Percentiles rank a stretch among this genome's conserved stretches.
Conservation (phyloP, 306 rosid species). For the Heteromeles arbutifolia region DNA sequence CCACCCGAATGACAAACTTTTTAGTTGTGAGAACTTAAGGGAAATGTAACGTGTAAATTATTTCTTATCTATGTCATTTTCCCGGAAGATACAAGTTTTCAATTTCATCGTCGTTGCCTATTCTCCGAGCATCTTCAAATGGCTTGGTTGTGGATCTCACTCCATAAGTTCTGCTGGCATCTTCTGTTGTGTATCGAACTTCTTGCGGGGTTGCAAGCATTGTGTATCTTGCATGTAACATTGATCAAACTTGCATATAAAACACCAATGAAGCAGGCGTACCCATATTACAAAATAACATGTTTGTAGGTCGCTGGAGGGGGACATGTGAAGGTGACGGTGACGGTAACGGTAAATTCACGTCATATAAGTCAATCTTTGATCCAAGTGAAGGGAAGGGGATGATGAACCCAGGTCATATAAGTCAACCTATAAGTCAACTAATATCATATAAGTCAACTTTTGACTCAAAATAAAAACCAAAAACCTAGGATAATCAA, state of each 20-base stretch:
- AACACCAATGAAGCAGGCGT: background rate
- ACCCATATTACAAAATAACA: background rate
- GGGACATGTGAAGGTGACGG: no score
- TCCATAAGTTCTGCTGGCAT: background rate
- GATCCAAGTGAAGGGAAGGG: no score
- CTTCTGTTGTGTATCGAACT: background rate
- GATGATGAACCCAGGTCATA: no score
- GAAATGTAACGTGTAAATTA: constrained; percentile 14
- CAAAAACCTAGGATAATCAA: no score
- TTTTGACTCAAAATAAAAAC: no score
- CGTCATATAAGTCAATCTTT: no score
- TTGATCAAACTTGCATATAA: background rate
- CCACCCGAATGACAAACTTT: constrained; percentile 19
- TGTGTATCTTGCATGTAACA: background rate
- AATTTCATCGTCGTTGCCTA: background rate
- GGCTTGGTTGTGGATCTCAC: background rate
- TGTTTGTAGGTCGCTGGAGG: background rate
- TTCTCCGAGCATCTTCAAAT: background rate
- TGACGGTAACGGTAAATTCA: no score
- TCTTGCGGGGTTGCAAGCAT: background rate
- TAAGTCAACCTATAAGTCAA: no score
- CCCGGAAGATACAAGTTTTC: background rate
- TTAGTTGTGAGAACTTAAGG: constrained; percentile 2
- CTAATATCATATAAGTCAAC: no score
- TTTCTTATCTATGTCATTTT: background rate